These are phyloP conservation scores for Penicillium nucicola DNA, from an alignment of 495 filamentous ascomycete genomes.

Conservation along the genomic window DNA sequence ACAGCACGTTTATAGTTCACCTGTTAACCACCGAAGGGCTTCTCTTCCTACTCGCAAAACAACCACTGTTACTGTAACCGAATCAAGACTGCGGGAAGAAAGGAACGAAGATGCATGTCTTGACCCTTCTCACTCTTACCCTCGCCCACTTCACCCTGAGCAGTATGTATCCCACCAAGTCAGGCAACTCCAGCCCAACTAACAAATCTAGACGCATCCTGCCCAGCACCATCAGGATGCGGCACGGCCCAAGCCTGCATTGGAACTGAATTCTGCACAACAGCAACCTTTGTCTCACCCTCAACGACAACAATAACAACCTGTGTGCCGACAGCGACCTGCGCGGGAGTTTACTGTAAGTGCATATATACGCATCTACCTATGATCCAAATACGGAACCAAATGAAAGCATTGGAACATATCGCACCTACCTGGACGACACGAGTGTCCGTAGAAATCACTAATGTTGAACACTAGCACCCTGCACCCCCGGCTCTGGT, in stretches of 20 bases:
- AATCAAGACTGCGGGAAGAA: background rate
- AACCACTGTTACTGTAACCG: background rate
- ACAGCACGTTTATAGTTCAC: no score
- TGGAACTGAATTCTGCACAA: constrained; percentile 29
- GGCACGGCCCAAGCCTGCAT: constrained; percentile 27
- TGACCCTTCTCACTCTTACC: background rate
- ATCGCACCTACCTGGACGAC: no score
- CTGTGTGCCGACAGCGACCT: constrained; percentile 32
- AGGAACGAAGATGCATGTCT: constrained; percentile 11
- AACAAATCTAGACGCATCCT: background rate
- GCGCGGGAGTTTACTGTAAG: constrained; percentile 31
- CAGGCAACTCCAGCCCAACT: background rate
- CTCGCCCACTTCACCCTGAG: constrained; percentile 7
- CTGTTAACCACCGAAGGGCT: no score
- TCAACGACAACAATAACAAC: constrained; percentile 29
- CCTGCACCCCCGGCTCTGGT: no score
- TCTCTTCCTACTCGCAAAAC: no score
- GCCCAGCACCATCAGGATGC: constrained; percentile 10
- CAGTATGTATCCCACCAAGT: constrained; percentile 6
- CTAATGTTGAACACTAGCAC: no score
- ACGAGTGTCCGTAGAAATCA: no score
- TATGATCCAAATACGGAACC: no score
- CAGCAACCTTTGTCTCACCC: constrained; percentile 25
- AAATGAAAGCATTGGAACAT: no score
- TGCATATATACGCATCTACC: background rate